Conservation (phyloP, 176 grass and related monocot species). For the Panicum miliaceum region DNA sequence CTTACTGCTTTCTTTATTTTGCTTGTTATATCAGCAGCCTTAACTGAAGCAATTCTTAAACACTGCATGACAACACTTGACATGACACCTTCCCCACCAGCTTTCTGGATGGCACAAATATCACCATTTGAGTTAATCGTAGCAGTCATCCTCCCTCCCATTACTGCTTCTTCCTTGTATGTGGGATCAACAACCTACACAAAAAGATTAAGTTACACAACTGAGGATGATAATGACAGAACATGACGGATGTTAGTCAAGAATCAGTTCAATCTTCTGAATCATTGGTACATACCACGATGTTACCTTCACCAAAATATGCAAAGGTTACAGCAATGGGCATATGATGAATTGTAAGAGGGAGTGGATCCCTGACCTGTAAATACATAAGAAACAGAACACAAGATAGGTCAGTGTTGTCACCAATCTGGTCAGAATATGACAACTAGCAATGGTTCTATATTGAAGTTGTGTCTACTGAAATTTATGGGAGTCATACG, state of each 20-base stretch:
- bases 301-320: conserved; percentile 80
- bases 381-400: conserved; percentile 39
- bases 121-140: conserved; percentile 93
- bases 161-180: conserved; percentile 94
- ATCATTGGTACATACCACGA: conserved; percentile 67
- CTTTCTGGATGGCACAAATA: conserved; percentile 92
- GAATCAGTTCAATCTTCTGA: not conserved
- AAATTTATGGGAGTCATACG: conserved; percentile 11
- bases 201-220: conserved; percentile 31
- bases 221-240: not conserved
- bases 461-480: not conserved
- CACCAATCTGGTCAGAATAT: not conserved
- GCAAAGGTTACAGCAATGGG: conserved; percentile 96
- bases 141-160: conserved; percentile 91
- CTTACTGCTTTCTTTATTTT: conserved; percentile 87
- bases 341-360: conserved; percentile 88
- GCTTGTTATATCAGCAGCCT: conserved; percentile 89
- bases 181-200: conserved; percentile 88
- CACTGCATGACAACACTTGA: conserved; percentile 92
- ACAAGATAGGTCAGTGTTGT: not conserved
- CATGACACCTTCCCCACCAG: conserved; percentile 81
- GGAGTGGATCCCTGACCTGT: conserved; percentile 90
- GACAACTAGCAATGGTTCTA: not conserved
- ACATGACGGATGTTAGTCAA: not conserved
- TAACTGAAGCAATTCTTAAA: conserved; percentile 81